A percentile compares a stretch with the other conserved stretches of the same genome.
These are phyloP conservation scores for Artemisia tridentata DNA, from an alignment of 129 eudicot genomes.

Conservation along the genomic window DNA sequence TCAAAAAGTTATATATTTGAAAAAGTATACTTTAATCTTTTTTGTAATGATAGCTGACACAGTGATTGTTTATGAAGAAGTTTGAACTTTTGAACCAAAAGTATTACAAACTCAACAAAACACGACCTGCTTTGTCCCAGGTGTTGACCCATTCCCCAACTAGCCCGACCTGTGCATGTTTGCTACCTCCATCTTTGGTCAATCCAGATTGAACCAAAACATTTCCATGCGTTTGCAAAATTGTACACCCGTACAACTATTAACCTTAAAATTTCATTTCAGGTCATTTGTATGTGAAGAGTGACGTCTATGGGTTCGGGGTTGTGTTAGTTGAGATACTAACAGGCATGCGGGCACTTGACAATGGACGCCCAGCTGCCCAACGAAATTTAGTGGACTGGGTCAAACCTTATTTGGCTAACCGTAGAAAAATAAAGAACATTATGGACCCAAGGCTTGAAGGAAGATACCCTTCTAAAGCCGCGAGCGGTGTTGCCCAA, in stretches of 20 bases:
- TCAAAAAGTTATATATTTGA: no score
- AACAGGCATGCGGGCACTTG: conserved; percentile 78
- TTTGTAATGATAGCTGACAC: no score
- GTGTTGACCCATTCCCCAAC: no score
- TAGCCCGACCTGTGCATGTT: no score
- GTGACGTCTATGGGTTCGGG: conserved; percentile 91
- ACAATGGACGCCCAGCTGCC: conserved; percentile 56
- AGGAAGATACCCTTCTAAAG: conserved; percentile 85
- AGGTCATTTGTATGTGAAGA: conserved; percentile 91
- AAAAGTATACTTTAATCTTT: no score
- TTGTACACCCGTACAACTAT: conserved; percentile 1
- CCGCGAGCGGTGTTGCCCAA: conserved; percentile 56
- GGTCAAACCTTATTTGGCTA: conserved; percentile 67
- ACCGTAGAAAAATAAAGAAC: conserved; percentile 61
- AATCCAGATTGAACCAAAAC: background rate
- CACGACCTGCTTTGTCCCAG: no score
- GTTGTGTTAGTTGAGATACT: conserved; percentile 82
- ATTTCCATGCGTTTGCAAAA: background rate
- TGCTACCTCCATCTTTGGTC: background rate
- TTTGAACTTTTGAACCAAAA: no score
- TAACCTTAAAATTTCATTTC: conserved; percentile 23
- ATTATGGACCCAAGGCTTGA: conserved; percentile 76
- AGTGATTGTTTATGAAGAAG: no score
- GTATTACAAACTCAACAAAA: no score
- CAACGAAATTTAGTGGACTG: conserved; percentile 62